phyloP scores from a whole-genome alignment of 768 basidiomycete genomes.

The Astraeus odoratus region DNA sequence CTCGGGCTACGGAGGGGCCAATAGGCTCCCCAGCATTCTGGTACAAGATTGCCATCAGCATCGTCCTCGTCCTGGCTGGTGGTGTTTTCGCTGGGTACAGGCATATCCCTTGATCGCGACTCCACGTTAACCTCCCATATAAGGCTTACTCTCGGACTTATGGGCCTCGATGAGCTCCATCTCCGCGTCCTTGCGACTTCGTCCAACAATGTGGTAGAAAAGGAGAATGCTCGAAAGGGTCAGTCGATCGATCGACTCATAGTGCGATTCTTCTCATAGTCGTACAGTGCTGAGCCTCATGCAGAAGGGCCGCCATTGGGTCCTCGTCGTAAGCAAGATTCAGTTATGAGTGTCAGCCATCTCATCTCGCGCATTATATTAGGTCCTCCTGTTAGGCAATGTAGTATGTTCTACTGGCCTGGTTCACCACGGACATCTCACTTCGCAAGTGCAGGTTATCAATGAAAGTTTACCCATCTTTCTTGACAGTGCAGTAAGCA shows the following conservation, averaged over 20 bases:
- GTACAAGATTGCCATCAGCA: slow-evolving; percentile 63
- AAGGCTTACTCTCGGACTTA: slow-evolving; percentile 84
- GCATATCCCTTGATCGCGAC: slow-evolving; percentile 18
- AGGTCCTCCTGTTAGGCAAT: slow-evolving; percentile 85
- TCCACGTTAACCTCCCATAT: neutral
- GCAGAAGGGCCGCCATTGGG: slow-evolving; percentile 80
- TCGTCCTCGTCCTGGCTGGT: slow-evolving; percentile 68
- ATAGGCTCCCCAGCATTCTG: slow-evolving; percentile 62
- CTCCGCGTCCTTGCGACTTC: slow-evolving; percentile 78
- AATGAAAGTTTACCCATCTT: slow-evolving; percentile 84
- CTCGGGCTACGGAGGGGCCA: slow-evolving; percentile 16
- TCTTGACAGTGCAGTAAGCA: slow-evolving; percentile 56
- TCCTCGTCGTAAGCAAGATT: slow-evolving; percentile 63
- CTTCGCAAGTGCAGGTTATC: slow-evolving; percentile 47
- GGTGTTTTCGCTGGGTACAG: slow-evolving; percentile 90
- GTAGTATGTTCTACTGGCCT: slow-evolving; percentile 46
- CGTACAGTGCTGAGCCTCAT: slow-evolving; percentile 45
- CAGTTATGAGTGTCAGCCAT: neutral
- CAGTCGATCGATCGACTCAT: neutral
- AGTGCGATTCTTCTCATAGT: neutral
- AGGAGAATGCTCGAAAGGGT: slow-evolving; percentile 67
- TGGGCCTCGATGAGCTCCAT: slow-evolving; percentile 91
- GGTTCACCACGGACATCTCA: neutral
- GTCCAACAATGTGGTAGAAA: slow-evolving; percentile 67
- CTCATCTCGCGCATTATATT: slow-evolving; percentile 1